Base-by-base conservation (phyloP, 768 basidiomycete species). In the Lactifluus piperatus region DNA sequence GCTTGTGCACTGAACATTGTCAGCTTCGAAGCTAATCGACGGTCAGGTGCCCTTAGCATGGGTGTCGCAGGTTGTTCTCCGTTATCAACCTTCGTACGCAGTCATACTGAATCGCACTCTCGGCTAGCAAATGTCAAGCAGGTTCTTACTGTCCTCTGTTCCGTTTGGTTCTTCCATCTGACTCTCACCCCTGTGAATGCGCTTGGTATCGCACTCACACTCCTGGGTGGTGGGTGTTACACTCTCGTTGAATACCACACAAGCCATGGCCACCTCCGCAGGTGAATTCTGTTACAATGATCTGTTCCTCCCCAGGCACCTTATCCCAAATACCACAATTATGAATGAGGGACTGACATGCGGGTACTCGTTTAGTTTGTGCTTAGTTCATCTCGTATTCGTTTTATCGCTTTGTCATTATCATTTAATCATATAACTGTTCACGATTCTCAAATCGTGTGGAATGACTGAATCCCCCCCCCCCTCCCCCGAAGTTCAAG, bases 1-100 rank as follows among this genome's bases (percentile, higher is more conserved):
- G 97, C 97, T 4, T 97, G 97, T 68, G 87, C 84, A 14, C 76
- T 99, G 52, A 99, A 98, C 66, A 83, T 97, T 2, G 90, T 97
- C 57, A 91, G 88, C 69, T 97, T 99, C 68, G 90, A 89, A 41
- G 91, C 97, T n/a, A 99, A 98, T 74, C 86, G 86, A 71, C 85
- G 88, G 68, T 85, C 91, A 0, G 93, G 94, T 2, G 85, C 93
- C 13, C 69, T 95, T 63, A 88, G 86, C 48, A 95, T 94, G 88
- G 91, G 88, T 10, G 92, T 95, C 48, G 90, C 91, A 60, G 87
- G 86, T 89, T 60, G 56, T 82, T 76, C 11, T n/a, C 14, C 10
- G 34, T 44, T 30, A 24, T 11, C 45, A 39, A 14, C 26, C 18
- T 14, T 43, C 30, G 14, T 10, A 18, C 30, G 1, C 32, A 18